Evolutionary conservation across 2,329 filamentous ascomycete genomes (phyloP).

Genomic region (Penicillium corylophilum): DNA sequence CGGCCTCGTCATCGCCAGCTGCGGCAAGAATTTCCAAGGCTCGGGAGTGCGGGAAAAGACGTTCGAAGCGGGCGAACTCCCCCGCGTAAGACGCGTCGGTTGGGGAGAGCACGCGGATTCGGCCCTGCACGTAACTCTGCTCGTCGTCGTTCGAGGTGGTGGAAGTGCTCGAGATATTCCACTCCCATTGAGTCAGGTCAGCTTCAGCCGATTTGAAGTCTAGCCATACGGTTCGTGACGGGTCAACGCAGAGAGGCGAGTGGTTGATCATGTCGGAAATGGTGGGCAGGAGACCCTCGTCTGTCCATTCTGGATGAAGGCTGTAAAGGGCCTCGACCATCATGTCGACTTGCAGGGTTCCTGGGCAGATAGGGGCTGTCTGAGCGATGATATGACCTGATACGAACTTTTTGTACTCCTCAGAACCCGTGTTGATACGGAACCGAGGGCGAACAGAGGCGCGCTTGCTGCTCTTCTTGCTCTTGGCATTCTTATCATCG

Average conservation of each 20-base stretch:
- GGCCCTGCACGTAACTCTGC: slow-evolving; percentile 26
- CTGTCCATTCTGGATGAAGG: slow-evolving; percentile 27
- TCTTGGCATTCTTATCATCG: background rate
- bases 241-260: slow-evolving; percentile 35
- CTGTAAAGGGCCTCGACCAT: slow-evolving; percentile 33
- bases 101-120: slow-evolving; percentile 22
- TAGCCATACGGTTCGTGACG: slow-evolving; percentile 25
- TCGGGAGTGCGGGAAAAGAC: slow-evolving; percentile 35
- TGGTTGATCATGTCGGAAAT: slow-evolving; percentile 34
- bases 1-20: slow-evolving; percentile 9
- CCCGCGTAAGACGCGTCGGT: slow-evolving; percentile 14
- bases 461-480: no score
- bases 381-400: slow-evolving; percentile 42
- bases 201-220: slow-evolving; percentile 23
- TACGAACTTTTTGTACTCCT: slow-evolving; percentile 37
- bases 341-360: slow-evolving; percentile 40
- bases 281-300: slow-evolving; percentile 22
- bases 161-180: slow-evolving; percentile 23
- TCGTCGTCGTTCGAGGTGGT: slow-evolving; percentile 2
- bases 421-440: slow-evolving; percentile 41
- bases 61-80: slow-evolving; percentile 32
- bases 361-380: slow-evolving; percentile 42
- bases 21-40: slow-evolving; percentile 14
- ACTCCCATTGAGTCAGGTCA: slow-evolving; percentile 24
- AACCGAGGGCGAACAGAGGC: slow-evolving; percentile 30